Conservation (phyloP, 2,329 filamentous ascomycete species). For the Curvularia hawaiiensis region DNA sequence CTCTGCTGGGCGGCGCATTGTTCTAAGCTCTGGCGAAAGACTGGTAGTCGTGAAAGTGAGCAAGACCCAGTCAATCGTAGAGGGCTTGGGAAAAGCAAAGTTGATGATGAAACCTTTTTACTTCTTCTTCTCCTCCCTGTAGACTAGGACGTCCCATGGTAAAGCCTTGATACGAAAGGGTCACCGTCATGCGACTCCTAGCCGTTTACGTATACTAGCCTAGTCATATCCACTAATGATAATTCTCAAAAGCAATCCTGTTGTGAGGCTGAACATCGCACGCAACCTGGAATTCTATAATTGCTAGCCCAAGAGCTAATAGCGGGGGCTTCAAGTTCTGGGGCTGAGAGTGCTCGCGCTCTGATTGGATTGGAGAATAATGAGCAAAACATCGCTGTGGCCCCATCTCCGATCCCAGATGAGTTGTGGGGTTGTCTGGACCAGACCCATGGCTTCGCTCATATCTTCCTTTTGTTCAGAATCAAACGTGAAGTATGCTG, state of each 20-base stretch:
- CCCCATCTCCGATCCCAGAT: not conserved
- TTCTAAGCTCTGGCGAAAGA: constrained; percentile 18
- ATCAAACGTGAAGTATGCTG: not conserved
- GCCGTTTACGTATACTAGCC: not conserved
- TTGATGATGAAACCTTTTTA: not conserved
- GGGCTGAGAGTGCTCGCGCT: not conserved
- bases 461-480: not conserved
- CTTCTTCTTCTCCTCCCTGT: not conserved
- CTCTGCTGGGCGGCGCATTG: constrained; percentile 39
- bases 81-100: not conserved
- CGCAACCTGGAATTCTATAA: not conserved
- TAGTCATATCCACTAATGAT: not conserved
- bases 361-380: not conserved
- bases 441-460: not conserved
- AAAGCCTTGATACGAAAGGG: not conserved
- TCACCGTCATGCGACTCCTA: not conserved
- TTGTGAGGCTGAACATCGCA: not conserved
- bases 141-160: not conserved
- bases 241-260: not conserved
- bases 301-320: not conserved
- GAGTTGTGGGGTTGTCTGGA: not conserved
- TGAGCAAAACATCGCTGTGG: not conserved
- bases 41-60: not conserved
- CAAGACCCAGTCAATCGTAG: not conserved
- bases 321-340: not conserved